Evolutionary conservation across 441 rosid species (phyloP).

Genomic region (Populus hybrid): DNA sequence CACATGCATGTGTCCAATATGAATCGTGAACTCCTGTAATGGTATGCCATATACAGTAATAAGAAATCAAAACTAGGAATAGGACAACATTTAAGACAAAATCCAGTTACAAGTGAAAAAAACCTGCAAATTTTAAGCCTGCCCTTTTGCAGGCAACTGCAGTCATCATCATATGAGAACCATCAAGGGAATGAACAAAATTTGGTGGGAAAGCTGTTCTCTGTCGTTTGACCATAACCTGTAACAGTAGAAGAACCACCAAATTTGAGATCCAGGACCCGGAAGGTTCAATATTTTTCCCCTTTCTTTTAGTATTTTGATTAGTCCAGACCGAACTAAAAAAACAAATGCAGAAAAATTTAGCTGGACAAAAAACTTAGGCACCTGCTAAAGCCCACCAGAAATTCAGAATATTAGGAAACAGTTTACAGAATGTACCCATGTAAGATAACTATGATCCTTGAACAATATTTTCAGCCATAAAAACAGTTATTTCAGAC

Average conservation of each 20-base stretch:
- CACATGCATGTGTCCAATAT: slow-evolving; percentile 97
- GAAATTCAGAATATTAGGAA: background rate
- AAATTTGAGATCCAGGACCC: slow-evolving; percentile 5
- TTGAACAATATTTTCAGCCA: background rate
- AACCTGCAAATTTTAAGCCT: slow-evolving; percentile 95
- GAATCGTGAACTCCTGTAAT: slow-evolving; percentile 96
- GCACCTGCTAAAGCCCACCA: too few relatives aligned
- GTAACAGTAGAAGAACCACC: slow-evolving; percentile 14
- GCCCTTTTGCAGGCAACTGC: slow-evolving; percentile 88
- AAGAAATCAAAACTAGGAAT: slow-evolving; percentile 21
- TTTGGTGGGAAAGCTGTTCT: slow-evolving; percentile 98
- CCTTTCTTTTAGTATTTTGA: background rate
- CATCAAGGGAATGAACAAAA: slow-evolving; percentile 97
- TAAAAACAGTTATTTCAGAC: background rate
- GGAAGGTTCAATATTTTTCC: background rate
- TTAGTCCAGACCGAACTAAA: background rate
- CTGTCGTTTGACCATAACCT: slow-evolving; percentile 84
- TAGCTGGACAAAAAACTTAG: background rate
- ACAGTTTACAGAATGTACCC: background rate
- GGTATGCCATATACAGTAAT: slow-evolving; percentile 17
- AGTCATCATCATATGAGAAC: slow-evolving; percentile 99
- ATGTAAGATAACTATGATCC: background rate
- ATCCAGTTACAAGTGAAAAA: background rate
- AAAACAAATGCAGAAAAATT: background rate
- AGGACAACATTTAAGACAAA: slow-evolving; percentile 9